These are phyloP conservation scores for Aeminium ludgeri DNA, from an alignment of 495 filamentous ascomycete genomes.

Conservation along the genomic window DNA sequence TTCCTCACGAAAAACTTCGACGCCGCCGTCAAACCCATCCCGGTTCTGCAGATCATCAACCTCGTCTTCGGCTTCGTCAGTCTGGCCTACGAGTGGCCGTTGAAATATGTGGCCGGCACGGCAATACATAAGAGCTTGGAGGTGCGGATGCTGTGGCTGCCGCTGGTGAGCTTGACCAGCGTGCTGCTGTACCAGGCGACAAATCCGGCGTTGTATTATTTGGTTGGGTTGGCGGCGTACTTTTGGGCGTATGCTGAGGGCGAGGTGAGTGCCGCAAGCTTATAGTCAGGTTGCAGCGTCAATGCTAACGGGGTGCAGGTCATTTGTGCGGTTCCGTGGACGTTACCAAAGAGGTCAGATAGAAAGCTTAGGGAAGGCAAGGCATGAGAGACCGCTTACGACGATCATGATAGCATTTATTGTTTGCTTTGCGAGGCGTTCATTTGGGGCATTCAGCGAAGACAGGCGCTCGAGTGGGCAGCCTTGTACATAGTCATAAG, in stretches of 20 bases:
- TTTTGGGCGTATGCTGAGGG: conserved; percentile 97
- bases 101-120: conserved; percentile 46
- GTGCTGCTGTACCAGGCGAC: conserved; percentile 80
- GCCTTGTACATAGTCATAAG: too few relatives aligned
- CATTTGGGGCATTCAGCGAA: not conserved
- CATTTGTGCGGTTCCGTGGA: conserved; percentile 44
- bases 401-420: not conserved
- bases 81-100: conserved; percentile 83
- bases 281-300: not conserved
- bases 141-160: conserved; percentile 65
- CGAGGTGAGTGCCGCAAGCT: conserved; percentile 46
- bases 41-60: conserved; percentile 86
- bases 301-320: conserved; percentile 20
- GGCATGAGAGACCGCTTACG: not conserved
- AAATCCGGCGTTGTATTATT: conserved; percentile 81
- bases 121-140: conserved; percentile 74
- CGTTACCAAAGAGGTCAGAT: conserved; percentile 19
- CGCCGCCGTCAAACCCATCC: conserved; percentile 64
- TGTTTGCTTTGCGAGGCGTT: not conserved
- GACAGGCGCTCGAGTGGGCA: too few relatives aligned
- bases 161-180: conserved; percentile 56
- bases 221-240: conserved; percentile 72
- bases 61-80: conserved; percentile 72
- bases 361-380: conserved; percentile 1
- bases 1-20: conserved; percentile 86